A percentile compares a stretch with the other conserved stretches of the same genome.
These are phyloP conservation scores for Russula sp. DNA, from an alignment of 768 basidiomycete species.

Conservation along the genomic window DNA sequence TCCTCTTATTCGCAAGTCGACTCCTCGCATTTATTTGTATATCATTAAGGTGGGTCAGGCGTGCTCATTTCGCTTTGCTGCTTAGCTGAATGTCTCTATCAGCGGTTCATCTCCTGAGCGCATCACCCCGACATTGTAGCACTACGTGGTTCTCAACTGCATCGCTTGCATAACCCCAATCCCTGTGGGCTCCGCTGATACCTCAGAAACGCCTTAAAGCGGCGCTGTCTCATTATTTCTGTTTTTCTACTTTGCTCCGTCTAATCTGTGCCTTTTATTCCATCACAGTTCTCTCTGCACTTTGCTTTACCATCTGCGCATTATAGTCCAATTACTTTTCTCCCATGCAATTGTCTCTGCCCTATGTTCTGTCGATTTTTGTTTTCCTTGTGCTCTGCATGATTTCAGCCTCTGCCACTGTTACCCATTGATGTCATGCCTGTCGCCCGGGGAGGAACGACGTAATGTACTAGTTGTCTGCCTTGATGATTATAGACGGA, in stretches of 20 bases:
- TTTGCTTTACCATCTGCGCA: conserved; percentile 20
- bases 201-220: conserved; percentile 8
- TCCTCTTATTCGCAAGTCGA: conserved; percentile 2
- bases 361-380: conserved; percentile 11
- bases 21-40: conserved; percentile 20
- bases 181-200: conserved; percentile 15
- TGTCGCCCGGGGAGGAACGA: conserved; percentile 10
- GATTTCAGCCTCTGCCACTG: conserved; percentile 2
- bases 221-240: conserved; percentile 4
- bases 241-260: neutral
- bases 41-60: conserved; percentile 17
- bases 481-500: conserved; percentile 8
- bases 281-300: neutral
- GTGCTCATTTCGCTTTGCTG: neutral
- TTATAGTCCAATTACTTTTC: conserved; percentile 13
- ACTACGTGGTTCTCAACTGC: conserved; percentile 9
- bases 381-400: conserved; percentile 17
- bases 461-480: conserved; percentile 15
- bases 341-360: conserved; percentile 17
- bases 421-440: conserved; percentile 13
- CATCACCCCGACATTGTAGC: conserved; percentile 20
- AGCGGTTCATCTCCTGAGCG: conserved; percentile 4
- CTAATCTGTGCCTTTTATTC: conserved; percentile 10
- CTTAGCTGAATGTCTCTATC: neutral
- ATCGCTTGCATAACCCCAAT: conserved; percentile 12